These are phyloP conservation scores for Thuidium tamariscinum DNA, from an alignment of 225 moss, liverwort and hornwort species.

Conservation along the genomic window DNA sequence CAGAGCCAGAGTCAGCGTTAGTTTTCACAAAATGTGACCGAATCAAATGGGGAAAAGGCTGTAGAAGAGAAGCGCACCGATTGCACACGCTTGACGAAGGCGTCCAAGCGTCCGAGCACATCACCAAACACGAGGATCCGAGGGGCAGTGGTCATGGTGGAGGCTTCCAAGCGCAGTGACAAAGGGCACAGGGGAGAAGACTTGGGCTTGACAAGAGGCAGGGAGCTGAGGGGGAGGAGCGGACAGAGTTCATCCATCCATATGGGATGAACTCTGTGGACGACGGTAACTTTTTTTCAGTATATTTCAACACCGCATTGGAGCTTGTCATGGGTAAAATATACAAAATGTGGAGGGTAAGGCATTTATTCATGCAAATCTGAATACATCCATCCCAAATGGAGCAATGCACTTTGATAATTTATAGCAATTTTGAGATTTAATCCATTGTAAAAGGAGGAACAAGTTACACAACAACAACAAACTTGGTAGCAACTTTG, in stretches of 20 bases:
- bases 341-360: not conserved
- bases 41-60: not conserved
- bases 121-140: slow-evolving; percentile 53
- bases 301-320: too few species aligned
- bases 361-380: not conserved
- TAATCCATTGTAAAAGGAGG: rapidly evolving
- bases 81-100: slow-evolving; percentile 35
- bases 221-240: not conserved
- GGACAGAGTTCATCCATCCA: not conserved
- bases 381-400: not conserved
- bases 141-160: slow-evolving; percentile 26
- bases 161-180: not conserved
- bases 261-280: not conserved
- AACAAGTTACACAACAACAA: rapidly evolving
- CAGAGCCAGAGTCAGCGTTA: not conserved
- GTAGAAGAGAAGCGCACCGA: not conserved
- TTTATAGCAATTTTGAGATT: too few species aligned
- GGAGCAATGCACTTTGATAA: rapidly evolving
- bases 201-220: not conserved
- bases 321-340: not conserved
- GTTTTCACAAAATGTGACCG: not conserved
- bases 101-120: slow-evolving; percentile 32
- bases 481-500: rapidly evolving
- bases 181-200: not conserved
- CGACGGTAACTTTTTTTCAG: not conserved